Evolutionary conservation across 2,329 filamentous ascomycete genomes (phyloP).

Genomic region (Colletotrichum melonis): DNA sequence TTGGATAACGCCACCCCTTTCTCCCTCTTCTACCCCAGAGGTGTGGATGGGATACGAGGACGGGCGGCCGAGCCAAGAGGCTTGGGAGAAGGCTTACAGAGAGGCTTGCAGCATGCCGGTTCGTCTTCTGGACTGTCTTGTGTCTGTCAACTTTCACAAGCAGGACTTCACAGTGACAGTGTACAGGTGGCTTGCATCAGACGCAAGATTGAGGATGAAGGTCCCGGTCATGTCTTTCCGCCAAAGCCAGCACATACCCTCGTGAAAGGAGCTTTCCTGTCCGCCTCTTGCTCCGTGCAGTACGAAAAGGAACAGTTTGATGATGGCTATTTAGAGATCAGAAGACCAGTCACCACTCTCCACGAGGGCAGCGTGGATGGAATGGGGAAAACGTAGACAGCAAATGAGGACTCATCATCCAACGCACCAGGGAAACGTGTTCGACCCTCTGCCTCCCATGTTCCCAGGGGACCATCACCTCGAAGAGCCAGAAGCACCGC

Average conservation of each 20-base stretch:
- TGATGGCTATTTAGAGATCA: neutral
- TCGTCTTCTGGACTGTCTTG: slow-evolving; percentile 10
- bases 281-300: neutral
- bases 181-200: slow-evolving; percentile 23
- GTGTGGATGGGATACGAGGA: slow-evolving; percentile 26
- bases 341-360: neutral
- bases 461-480: neutral
- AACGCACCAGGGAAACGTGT: slow-evolving; percentile 15
- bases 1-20: slow-evolving; percentile 18
- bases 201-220: slow-evolving; percentile 4
- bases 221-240: neutral
- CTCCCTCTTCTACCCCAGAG: neutral
- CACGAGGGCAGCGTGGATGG: neutral
- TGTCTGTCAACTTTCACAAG: neutral
- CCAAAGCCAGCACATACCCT: neutral
- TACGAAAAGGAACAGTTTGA: neutral
- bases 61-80: slow-evolving; percentile 29
- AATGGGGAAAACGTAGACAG: neutral
- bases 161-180: neutral
- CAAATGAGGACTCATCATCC: slow-evolving; percentile 12
- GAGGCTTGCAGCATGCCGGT: slow-evolving; percentile 23
- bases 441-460: neutral
- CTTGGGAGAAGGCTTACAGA: slow-evolving; percentile 28
- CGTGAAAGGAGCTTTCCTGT: neutral
- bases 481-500: slow-evolving; percentile 4